Evolutionary conservation across 768 basidiomycete genomes (phyloP), one percentile per base, ranked within the genome.

Genomic region (Agrocybe pediades): DNA sequence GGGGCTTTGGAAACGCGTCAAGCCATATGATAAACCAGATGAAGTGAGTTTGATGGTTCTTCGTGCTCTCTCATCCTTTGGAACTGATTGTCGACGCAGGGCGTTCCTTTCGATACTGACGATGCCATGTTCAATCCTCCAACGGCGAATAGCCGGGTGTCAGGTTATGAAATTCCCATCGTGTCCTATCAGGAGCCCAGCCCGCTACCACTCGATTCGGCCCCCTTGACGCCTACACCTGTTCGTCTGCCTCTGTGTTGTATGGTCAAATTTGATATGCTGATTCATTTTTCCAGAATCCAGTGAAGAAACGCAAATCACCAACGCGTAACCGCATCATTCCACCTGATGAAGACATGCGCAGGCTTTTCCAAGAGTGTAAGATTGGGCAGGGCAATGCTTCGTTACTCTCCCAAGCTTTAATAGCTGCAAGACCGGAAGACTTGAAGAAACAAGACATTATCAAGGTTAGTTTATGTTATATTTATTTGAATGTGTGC

Each of bases 311-410:
- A 60, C 74, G 74, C 41, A 75, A 74, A 46, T 71, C 71, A 3
- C 67, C 69, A 2, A 66, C 66, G 1, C 54, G 70, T 17, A 75
- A 75, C 56, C 71, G 74, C 36, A 74, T 75, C 33, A 77, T 95
- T 29, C 86, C 92, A 0, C 81, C 72, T 17, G 91, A 95, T 36
- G 93, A 96, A 60, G 92, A 97, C 61, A 90, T 94, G 46, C 78
- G 87, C 11, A 78, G 90, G 15, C 69, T 97, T 45, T 84, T 91
- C 61, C 85, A 92, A 59, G 95, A 97, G 67, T 93, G 92, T 69
- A 86, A 83, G 55, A 84, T 93, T 33, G 93, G 87, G 2, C 80
- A 81, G 51, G 88, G 88, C n/a, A 92, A 93, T 61, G 92, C 94
- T 0, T 72, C 75, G 40, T 61, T 95, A 8, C 74, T 96, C 13